Evolutionary conservation across 2,329 filamentous ascomycete genomes (phyloP), one percentile per base, ranked within the genome.

Genomic region (Chalara sp.): DNA sequence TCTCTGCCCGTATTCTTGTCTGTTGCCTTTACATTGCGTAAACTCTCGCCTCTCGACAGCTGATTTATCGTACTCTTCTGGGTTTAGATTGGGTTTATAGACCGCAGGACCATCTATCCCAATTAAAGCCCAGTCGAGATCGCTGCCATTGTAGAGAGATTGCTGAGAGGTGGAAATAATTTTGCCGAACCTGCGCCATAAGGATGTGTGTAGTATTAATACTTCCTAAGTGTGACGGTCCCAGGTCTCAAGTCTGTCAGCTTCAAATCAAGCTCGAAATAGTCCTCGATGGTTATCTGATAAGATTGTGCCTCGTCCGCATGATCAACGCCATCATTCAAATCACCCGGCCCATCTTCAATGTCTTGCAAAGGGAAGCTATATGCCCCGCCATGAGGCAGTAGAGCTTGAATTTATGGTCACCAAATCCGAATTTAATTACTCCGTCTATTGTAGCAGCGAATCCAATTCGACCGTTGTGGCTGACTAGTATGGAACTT

Each of bases 161-260:
- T 21, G 21, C 21, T 21, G 3, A 21, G n/a, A n/a, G n/a, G 21
- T 21, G 21, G 3, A 2, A 21, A 21, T 21, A 3, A 21, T 21
- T 21, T 21, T 21, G 21, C 21, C 21, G 21, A 21, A 2, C 21
- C 21, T 21, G 21, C 21, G 21, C 21, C 21, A 21, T 21, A n/a
- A 47, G 32, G 13, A 7, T 7, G 29, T 8, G 29, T 3, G 35
- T 39, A n/a, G 35, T 39, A n/a, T 43, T 43, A 28, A 8, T 43
- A 4, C 12, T 32, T 45, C 41, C 29, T 13, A 10, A 28, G 12
- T 21, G 3, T 21, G 21, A 21, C 21, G 21, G 21, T 21, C 21
- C 21, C 3, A 45, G 58, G 57, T 8, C 53, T 61, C 10, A 64
- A 63, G 50, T 63, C 62, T 21, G 21, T 21, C 21, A 21, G 21